Evolutionary conservation across 352 stramenopile species (phyloP).

Genomic region (Pseudoperonospora humuli): DNA sequence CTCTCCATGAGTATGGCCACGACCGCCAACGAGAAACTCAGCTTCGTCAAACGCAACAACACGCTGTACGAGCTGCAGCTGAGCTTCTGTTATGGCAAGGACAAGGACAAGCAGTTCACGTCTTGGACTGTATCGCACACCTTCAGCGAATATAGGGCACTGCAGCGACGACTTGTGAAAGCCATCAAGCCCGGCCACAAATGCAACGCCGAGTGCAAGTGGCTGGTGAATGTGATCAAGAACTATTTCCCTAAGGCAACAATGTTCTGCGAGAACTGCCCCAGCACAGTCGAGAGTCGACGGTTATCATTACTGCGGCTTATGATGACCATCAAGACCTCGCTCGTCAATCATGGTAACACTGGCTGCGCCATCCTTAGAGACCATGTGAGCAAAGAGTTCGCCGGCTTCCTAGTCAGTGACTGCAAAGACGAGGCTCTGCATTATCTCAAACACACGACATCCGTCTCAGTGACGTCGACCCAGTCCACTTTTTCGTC

Average conservation of each 20-base stretch:
- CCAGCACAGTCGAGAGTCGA: conserved; percentile 22
- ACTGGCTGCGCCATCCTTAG: conserved; percentile 17
- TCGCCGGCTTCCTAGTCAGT: conserved; percentile 19
- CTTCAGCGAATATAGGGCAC: conserved; percentile 34
- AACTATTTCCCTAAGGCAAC: conserved; percentile 41
- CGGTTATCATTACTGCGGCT: conserved; percentile 20
- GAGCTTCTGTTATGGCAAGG: conserved; percentile 1
- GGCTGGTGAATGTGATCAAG: conserved; percentile 41
- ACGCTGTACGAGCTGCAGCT: conserved; percentile 30
- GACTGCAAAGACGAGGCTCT: conserved; percentile 15
- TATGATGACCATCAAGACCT: conserved; percentile 18
- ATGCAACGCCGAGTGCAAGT: conserved; percentile 53
- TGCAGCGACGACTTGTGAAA: conserved; percentile 39
- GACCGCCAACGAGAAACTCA: conserved; percentile 17
- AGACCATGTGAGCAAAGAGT: conserved; percentile 23
- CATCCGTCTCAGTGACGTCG: conserved; percentile 5
- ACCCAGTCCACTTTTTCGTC: conserved; percentile 7
- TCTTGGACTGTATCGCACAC: conserved; percentile 23
- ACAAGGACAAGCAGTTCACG: conserved; percentile 4
- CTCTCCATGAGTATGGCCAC: conserved; percentile 20
- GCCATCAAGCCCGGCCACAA: conserved; percentile 37
- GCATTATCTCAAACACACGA: conserved; percentile 9
- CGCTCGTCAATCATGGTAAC: conserved; percentile 28
- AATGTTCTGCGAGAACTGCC: conserved; percentile 28
- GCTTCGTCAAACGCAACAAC: conserved; percentile 21